Conservation (phyloP, 2,329 filamentous ascomycete genomes). For the Fusarium anguioides region DNA sequence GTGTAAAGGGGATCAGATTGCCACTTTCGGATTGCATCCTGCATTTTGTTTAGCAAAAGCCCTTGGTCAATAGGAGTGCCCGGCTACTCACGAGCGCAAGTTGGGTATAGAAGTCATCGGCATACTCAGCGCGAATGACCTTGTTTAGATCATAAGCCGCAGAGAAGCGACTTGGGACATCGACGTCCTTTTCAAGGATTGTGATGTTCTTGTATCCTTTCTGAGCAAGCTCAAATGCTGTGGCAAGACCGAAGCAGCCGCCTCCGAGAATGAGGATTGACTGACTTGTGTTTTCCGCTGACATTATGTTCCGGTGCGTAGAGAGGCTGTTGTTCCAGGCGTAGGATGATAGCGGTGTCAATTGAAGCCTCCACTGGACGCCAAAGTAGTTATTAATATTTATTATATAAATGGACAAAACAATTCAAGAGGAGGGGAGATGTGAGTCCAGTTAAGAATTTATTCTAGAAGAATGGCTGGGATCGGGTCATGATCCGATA, state of each 20-base stretch:
- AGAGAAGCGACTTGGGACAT: slow-evolving; percentile 23
- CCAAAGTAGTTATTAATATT: rapidly evolving
- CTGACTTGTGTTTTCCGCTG: slow-evolving; percentile 1
- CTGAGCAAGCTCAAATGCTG: slow-evolving; percentile 16
- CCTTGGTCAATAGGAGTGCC: rapidly evolving
- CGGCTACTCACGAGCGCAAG: slow-evolving; percentile 5
- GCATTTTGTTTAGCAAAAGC: neutral
- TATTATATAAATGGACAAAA: rapidly evolving
- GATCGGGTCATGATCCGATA: slow-evolving; percentile 24
- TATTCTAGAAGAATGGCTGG: neutral
- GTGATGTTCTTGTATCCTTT: slow-evolving; percentile 27
- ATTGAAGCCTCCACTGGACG: rapidly evolving
- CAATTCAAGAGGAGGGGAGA: neutral
- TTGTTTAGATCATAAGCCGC: slow-evolving; percentile 32
- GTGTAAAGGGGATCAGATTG: slow-evolving; percentile 24
- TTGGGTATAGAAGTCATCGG: slow-evolving; percentile 24
- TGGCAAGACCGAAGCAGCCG: slow-evolving; percentile 26
- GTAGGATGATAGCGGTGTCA: too few species aligned
- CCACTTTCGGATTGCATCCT: slow-evolving; percentile 29
- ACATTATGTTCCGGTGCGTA: neutral
- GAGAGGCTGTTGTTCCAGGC: neutral
- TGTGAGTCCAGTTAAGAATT: neutral
- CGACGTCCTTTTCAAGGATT: slow-evolving; percentile 24
- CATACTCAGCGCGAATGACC: slow-evolving; percentile 30
- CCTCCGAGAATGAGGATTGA: slow-evolving; percentile 27